Conservation (phyloP, 2,329 filamentous ascomycete genomes). For the Penicillium aurantiogriseum region DNA sequence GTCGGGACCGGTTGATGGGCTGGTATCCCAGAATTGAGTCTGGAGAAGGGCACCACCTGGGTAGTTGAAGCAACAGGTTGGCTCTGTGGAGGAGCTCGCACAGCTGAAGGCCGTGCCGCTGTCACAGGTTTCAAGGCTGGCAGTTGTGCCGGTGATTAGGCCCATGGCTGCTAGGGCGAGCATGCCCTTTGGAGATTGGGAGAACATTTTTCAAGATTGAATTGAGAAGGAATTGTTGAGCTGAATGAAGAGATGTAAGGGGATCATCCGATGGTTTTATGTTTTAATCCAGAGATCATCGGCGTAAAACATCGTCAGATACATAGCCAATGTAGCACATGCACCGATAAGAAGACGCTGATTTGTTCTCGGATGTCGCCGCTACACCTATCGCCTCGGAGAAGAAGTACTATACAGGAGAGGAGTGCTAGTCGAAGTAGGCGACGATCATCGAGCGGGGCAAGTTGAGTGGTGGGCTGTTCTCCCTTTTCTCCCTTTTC, state of each 20-base stretch:
- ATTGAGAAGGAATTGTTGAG: background rate
- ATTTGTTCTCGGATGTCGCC: conserved; percentile 29
- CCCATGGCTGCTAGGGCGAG: conserved; percentile 27
- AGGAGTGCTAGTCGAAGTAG: background rate
- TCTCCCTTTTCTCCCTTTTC: background rate
- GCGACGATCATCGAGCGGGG: conserved; percentile 10
- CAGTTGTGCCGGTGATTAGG: conserved; percentile 22
- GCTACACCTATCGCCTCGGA: background rate
- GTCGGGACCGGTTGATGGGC: conserved; percentile 53
- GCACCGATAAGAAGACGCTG: conserved; percentile 26
- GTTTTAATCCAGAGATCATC: background rate
- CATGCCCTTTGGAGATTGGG: conserved; percentile 17
- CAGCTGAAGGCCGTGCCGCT: conserved; percentile 52
- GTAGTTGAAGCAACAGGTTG: conserved; percentile 59
- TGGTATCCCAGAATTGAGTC: conserved; percentile 62
- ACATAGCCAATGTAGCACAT: conserved; percentile 25
- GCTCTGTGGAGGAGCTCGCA: conserved; percentile 52
- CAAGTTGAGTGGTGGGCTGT: background rate
- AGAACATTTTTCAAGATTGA: background rate
- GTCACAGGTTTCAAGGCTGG: conserved; percentile 29
- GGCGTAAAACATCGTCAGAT: conserved; percentile 5
- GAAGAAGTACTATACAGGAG: background rate
- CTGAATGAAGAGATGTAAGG: background rate
- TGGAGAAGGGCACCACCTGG: conserved; percentile 57
- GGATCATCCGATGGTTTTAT: background rate